A percentile compares a stretch with the other conserved stretches of the same genome.
phyloP scores from a whole-genome alignment of 805 yeast species.

The Ogataea paradorogensis region DNA sequence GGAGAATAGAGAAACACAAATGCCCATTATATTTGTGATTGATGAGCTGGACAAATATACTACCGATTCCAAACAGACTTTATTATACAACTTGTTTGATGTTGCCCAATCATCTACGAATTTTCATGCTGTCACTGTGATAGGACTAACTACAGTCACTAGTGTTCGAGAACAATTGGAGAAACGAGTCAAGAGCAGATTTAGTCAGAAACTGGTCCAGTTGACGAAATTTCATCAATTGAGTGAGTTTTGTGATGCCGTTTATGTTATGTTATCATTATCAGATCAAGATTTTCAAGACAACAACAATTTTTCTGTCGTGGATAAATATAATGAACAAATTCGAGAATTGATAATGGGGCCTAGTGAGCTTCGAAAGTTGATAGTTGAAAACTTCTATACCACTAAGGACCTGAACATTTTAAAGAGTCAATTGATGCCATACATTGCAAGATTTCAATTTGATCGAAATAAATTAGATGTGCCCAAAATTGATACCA shows the following conservation, averaged over 20 bases:
- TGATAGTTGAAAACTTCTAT: conserved; percentile 48
- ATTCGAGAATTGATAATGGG: conserved; percentile 31
- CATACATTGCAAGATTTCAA: conserved; percentile 33
- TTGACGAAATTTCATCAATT: conserved; percentile 49
- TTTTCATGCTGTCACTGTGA: conserved; percentile 65
- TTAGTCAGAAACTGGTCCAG: conserved; percentile 72
- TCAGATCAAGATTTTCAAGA: conserved; percentile 21
- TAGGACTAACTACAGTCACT: conserved; percentile 75
- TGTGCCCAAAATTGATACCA: conserved; percentile 4
- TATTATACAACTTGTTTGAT: conserved; percentile 85
- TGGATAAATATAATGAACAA: conserved; percentile 31
- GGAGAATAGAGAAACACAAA: conserved; percentile 25
- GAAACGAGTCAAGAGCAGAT: conserved; percentile 86
- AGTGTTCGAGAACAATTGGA: conserved; percentile 81
- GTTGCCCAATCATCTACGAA: conserved; percentile 55
- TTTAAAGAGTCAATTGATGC: conserved; percentile 43
- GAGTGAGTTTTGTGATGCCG: conserved; percentile 50
- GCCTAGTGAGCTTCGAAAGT: conserved; percentile 33
- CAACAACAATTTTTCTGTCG: not conserved
- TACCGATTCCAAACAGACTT: conserved; percentile 67
- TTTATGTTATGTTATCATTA: conserved; percentile 25
- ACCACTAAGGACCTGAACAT: conserved; percentile 57
- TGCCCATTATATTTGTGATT: conserved; percentile 71
- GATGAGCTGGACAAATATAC: conserved; percentile 87
- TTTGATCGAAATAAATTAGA: not conserved